Evolutionary conservation across 768 basidiomycete genomes (phyloP).

Genomic region (Lentinus brumalis): DNA sequence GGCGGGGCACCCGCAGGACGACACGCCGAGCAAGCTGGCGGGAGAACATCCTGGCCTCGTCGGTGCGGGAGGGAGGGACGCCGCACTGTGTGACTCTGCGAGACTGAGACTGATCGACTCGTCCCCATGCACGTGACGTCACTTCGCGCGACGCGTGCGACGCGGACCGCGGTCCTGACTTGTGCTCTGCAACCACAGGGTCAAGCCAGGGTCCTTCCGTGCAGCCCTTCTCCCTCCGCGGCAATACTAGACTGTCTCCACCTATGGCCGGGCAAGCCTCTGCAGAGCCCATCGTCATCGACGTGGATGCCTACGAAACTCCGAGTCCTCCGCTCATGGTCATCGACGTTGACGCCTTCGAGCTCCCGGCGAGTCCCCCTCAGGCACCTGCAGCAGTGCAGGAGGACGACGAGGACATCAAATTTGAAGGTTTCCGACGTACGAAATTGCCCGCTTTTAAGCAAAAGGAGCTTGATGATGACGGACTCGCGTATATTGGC

Average conservation of each 20-base stretch:
- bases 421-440: slow-evolving; percentile 8
- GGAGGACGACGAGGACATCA: slow-evolving; percentile 3
- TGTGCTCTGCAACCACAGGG: too few relatives aligned
- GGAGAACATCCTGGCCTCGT: slow-evolving; percentile 12
- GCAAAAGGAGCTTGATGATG: background rate
- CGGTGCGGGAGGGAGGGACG: background rate
- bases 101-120: too few relatives aligned
- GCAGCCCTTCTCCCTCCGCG: background rate
- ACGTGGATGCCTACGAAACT: too few relatives aligned
- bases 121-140: background rate
- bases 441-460: background rate
- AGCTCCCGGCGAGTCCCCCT: too few relatives aligned
- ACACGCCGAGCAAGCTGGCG: slow-evolving; percentile 23
- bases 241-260: too few relatives aligned
- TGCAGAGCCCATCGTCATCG: too few relatives aligned
- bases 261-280: too few relatives aligned
- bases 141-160: background rate
- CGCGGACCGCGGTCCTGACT: background rate
- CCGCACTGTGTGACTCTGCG: background rate
- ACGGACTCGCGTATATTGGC: slow-evolving; percentile 3
- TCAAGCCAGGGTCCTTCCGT: too few relatives aligned
- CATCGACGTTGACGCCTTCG: too few relatives aligned
- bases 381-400: too few relatives aligned
- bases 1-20: slow-evolving; percentile 6
- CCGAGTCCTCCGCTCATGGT: too few relatives aligned